Evolutionary conservation across 148 eudicot genomes (phyloP).

Genomic region (Nepenthes gracilis): DNA sequence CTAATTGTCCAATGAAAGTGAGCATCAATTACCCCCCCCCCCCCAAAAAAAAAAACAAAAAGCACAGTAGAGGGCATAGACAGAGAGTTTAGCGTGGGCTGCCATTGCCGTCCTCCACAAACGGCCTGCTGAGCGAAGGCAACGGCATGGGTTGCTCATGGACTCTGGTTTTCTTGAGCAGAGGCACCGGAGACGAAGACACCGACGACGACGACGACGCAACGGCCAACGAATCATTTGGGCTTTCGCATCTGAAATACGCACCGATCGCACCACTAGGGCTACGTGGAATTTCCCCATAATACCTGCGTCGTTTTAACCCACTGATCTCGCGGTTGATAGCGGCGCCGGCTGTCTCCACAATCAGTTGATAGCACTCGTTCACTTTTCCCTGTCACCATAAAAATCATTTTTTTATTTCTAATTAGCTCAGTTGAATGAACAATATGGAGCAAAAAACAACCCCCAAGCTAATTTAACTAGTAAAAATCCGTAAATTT

Average conservation of each 20-base stretch:
- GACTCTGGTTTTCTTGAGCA: slow-evolving; percentile 22
- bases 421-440: neutral
- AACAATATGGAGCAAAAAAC: neutral
- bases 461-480: no score
- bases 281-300: slow-evolving; percentile 19
- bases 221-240: slow-evolving; percentile 39
- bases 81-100: slow-evolving; percentile 34
- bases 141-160: slow-evolving; percentile 34
- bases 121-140: slow-evolving; percentile 36
- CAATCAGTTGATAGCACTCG: slow-evolving; percentile 31
- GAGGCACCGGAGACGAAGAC: neutral
- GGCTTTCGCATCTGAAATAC: slow-evolving; percentile 34
- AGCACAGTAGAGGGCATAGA: no score
- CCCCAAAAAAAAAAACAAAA: no score
- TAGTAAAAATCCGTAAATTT: no score
- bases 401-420: neutral
- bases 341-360: slow-evolving; percentile 11
- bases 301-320: neutral
- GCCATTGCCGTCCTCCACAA: slow-evolving; percentile 40
- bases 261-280: slow-evolving; percentile 43
- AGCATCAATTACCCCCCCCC: no score
- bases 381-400: slow-evolving; percentile 14
- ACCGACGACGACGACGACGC: neutral
- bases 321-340: neutral
- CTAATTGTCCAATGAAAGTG: no score